Evolutionary conservation across 2,329 filamentous ascomycete species (phyloP).

Genomic region (Ophiostoma montium): DNA sequence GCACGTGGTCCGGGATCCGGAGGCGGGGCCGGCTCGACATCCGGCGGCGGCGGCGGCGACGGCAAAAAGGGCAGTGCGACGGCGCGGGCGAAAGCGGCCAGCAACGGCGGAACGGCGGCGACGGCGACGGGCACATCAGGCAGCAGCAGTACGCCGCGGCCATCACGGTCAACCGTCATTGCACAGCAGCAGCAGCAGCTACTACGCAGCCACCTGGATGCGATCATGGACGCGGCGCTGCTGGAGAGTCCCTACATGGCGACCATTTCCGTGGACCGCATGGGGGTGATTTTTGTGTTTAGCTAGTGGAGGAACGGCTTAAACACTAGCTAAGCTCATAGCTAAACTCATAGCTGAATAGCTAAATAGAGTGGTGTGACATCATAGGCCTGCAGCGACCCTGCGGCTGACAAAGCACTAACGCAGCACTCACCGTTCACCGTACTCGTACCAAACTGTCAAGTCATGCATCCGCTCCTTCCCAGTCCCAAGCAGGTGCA

Average conservation of each 20-base stretch:
- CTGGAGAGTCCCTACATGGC: conserved; percentile 84
- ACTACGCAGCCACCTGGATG: conserved; percentile 74
- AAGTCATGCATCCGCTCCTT: background rate
- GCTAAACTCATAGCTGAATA: too few species aligned
- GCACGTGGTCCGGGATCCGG: conserved; percentile 16
- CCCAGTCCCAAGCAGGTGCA: background rate
- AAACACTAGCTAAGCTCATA: too few species aligned
- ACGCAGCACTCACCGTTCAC: too few species aligned
- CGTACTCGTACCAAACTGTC: too few species aligned
- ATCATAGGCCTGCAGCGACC: background rate
- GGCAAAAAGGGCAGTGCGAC: conserved; percentile 6
- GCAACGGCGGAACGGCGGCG: conserved; percentile 21
- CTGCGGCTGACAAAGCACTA: background rate
- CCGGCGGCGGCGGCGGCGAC: conserved; percentile 16
- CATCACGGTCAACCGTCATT: conserved; percentile 69
- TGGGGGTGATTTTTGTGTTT: conserved; percentile 79
- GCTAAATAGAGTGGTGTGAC: too few species aligned
- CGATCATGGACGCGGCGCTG: conserved; percentile 75
- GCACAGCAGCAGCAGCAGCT: conserved; percentile 77
- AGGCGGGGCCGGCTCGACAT: background rate
- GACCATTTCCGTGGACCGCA: conserved; percentile 80
- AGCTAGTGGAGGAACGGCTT: too few species aligned
- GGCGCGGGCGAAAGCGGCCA: background rate
- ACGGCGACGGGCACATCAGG: conserved; percentile 13
- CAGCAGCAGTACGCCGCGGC: conserved; percentile 23